Percentiles rank a stretch among this genome's conserved stretches.
Evolutionary conservation across 176 grass and related monocot genomes (phyloP).

Genomic region (Bonia amplexicaulis): DNA sequence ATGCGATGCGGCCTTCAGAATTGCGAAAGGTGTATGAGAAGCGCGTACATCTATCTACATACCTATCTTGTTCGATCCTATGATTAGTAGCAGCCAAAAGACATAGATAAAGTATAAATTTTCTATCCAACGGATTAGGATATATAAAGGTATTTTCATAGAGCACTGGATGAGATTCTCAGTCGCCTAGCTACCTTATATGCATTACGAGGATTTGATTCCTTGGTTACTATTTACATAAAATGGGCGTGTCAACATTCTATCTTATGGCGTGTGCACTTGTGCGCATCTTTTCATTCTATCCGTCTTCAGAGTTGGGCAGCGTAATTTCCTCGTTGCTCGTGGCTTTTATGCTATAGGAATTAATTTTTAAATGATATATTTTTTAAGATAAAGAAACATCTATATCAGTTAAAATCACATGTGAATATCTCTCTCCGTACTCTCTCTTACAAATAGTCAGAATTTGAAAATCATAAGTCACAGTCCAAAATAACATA

Average conservation of each 20-base stretch:
- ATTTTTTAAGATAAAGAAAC: too few species aligned
- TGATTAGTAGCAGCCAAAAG: neutral
- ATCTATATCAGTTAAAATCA: too few species aligned
- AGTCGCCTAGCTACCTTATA: neutral
- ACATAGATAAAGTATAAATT: neutral
- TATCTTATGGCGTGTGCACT: too few species aligned
- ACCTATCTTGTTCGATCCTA: neutral
- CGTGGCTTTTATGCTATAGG: too few species aligned
- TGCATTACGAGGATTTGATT: constrained; percentile 3
- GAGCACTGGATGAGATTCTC: constrained; percentile 7
- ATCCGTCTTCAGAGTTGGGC: too few species aligned
- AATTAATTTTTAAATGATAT: too few species aligned
- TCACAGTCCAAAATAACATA: too few species aligned
- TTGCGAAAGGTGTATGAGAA: neutral
- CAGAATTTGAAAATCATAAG: too few species aligned
- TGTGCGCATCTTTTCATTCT: too few species aligned
- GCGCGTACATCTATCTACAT: neutral
- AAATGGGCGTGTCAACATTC: neutral
- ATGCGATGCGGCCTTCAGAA: neutral
- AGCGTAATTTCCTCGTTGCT: too few species aligned
- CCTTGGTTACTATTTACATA: neutral
- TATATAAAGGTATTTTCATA: neutral
- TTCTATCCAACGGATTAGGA: neutral
- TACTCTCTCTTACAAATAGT: too few species aligned
- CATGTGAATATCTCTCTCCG: too few species aligned